These are phyloP conservation scores for Glycine soja DNA, from an alignment of 306 rosid species.

Conservation along the genomic window DNA sequence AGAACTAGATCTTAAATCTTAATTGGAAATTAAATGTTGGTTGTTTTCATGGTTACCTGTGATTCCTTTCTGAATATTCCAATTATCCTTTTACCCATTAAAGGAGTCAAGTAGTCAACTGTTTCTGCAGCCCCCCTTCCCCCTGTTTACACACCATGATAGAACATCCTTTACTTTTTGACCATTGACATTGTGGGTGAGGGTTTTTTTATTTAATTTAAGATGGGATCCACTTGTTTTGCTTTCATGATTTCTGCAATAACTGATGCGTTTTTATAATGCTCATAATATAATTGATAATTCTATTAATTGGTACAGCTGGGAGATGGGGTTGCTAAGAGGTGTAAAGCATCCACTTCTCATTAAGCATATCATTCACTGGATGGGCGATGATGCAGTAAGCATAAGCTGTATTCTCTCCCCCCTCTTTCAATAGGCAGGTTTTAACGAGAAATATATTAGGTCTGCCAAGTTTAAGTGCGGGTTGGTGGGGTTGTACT, in stretches of 20 bases:
- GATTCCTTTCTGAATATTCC: not conserved
- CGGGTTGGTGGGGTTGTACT: too few species aligned
- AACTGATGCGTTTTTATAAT: conserved; percentile 19
- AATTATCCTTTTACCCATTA: too few species aligned
- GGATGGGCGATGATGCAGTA: conserved; percentile 31
- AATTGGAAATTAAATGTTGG: not conserved
- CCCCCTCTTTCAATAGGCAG: not conserved
- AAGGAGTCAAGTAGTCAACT: too few species aligned
- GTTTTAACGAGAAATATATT: not conserved
- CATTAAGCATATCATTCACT: conserved; percentile 3
- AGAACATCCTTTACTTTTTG: not conserved
- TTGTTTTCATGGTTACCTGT: not conserved
- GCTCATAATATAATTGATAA: conserved; percentile 36
- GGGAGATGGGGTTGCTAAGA: conserved; percentile 55
- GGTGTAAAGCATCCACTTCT: conserved; percentile 44
- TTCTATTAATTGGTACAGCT: conserved; percentile 55
- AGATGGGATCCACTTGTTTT: conserved; percentile 1
- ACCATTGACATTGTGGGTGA: not conserved
- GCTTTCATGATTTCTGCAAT: not conserved
- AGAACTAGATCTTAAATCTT: conserved; percentile 6
- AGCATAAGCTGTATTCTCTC: conserved; percentile 1
- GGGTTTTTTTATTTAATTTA: not conserved
- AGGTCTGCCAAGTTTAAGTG: not conserved
- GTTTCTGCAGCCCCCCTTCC: too few species aligned
- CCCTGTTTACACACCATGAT: not conserved